These are phyloP conservation scores for Fusarium oligoseptatum DNA, from an alignment of 2,329 filamentous ascomycete species.

Conservation along the genomic window DNA sequence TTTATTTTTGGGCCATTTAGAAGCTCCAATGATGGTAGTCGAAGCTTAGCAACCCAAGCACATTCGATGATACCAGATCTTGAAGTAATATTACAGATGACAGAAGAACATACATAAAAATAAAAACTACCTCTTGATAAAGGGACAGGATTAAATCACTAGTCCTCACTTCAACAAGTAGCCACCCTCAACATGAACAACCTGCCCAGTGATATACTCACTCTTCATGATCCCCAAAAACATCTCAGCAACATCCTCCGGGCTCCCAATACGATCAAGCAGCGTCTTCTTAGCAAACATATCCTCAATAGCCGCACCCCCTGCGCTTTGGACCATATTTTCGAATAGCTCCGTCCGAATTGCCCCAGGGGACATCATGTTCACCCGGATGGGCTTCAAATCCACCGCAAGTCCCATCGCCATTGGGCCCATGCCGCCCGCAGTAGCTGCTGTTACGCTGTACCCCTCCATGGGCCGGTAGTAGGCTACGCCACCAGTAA, in stretches of 20 bases:
- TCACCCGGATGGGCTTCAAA: background rate
- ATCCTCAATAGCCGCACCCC: background rate
- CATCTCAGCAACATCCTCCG: background rate
- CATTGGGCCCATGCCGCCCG: background rate
- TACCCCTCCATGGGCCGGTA: background rate
- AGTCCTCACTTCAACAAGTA: background rate
- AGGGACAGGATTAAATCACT: too few species aligned
- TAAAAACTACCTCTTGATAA: too few species aligned
- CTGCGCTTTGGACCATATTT: background rate
- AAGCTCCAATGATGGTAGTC: background rate
- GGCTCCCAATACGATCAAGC: background rate
- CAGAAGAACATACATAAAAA: too few species aligned
- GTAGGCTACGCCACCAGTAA: background rate
- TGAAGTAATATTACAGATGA: too few species aligned
- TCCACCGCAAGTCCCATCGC: background rate
- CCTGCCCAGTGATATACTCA: background rate
- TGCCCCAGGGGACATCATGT: background rate
- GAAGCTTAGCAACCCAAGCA: too few species aligned
- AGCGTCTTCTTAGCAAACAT: background rate
- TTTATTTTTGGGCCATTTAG: too few species aligned
- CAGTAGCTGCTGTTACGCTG: background rate
- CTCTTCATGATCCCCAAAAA: background rate
- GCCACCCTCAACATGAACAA: background rate
- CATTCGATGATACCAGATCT: too few species aligned
- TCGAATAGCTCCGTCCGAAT: background rate